A percentile compares a stretch with the other conserved stretches of the same genome.
phyloP scores from a whole-genome alignment of 345 rosid genomes.

The Camelina sativa region DNA sequence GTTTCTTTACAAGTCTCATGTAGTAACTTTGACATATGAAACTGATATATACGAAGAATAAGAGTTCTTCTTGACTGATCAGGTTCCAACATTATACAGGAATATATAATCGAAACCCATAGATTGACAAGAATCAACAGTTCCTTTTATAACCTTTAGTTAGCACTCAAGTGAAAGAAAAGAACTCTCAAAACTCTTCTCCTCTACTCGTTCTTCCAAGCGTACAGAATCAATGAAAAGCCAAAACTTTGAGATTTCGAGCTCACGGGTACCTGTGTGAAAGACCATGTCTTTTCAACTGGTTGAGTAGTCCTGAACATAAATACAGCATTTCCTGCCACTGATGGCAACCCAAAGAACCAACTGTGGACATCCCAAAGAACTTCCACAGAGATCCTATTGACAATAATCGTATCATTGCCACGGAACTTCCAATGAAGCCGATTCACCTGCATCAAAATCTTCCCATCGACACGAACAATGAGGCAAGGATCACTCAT shows the following conservation, averaged over 20 bases:
- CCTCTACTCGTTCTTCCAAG: constrained; percentile 91
- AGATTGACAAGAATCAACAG: constrained; percentile 50
- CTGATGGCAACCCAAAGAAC: constrained; percentile 72
- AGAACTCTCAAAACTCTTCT: constrained; percentile 39
- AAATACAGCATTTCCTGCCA: constrained; percentile 81
- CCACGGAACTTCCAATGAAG: constrained; percentile 91
- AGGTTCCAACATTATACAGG: not conserved
- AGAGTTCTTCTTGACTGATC: not conserved
- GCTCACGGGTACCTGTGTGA: constrained; percentile 56
- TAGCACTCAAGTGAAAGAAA: constrained; percentile 33
- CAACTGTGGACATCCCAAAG: constrained; percentile 95
- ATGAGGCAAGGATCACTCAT: constrained; percentile 67
- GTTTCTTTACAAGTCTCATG: constrained; percentile 20
- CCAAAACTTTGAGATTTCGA: constrained; percentile 68
- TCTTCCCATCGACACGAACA: constrained; percentile 76
- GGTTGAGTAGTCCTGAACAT: constrained; percentile 87
- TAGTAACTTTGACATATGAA: constrained; percentile 7
- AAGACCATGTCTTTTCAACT: constrained; percentile 72
- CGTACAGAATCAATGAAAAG: constrained; percentile 79
- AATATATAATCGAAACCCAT: constrained; percentile 14
- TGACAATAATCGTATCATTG: constrained; percentile 73
- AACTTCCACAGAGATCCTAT: constrained; percentile 77
- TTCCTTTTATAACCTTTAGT: constrained; percentile 25
- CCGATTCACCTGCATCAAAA: constrained; percentile 77
- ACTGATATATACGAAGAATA: constrained; percentile 30